Percentiles rank a stretch among this genome's conserved stretches.
Conservation (phyloP, 2,329 filamentous ascomycete species). For the Pseudogymnoascus sp. region DNA sequence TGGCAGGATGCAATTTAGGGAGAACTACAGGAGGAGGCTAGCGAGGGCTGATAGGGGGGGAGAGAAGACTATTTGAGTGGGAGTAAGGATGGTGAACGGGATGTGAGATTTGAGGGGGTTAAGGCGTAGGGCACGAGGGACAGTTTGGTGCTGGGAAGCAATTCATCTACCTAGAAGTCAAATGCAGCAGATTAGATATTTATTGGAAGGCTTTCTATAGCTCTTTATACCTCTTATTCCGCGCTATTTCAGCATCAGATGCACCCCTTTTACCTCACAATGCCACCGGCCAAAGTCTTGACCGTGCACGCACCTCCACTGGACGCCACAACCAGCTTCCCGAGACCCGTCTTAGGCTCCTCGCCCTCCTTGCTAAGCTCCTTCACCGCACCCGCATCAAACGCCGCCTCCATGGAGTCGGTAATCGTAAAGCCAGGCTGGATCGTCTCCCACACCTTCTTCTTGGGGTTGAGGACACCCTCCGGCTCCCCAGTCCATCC, state of each 20-base stretch:
- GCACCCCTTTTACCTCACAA: conserved; percentile 60
- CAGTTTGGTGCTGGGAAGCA: neutral
- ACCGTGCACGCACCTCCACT: conserved; percentile 77
- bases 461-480: conserved; percentile 93
- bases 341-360: conserved; percentile 35
- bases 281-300: conserved; percentile 67
- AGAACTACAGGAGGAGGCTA: conserved; percentile 49
- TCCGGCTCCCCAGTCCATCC: conserved; percentile 92
- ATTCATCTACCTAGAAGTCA: neutral
- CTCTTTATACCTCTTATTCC: neutral
- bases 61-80: conserved; percentile 25
- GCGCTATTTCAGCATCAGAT: neutral
- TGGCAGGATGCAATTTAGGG: conserved; percentile 57
- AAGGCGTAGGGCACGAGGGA: neutral
- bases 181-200: neutral
- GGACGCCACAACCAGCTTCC: conserved; percentile 58
- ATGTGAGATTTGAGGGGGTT: neutral
- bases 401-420: conserved; percentile 70
- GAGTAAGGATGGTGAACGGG: no score
- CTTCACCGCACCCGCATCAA: conserved; percentile 71
- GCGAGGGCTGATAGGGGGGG: conserved; percentile 34
- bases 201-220: conserved; percentile 2
- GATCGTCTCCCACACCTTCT: conserved; percentile 97
- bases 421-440: conserved; percentile 95
- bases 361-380: conserved; percentile 63